Evolutionary conservation across 768 basidiomycete species (phyloP).

Genomic region (Wakefieldia striispora): DNA sequence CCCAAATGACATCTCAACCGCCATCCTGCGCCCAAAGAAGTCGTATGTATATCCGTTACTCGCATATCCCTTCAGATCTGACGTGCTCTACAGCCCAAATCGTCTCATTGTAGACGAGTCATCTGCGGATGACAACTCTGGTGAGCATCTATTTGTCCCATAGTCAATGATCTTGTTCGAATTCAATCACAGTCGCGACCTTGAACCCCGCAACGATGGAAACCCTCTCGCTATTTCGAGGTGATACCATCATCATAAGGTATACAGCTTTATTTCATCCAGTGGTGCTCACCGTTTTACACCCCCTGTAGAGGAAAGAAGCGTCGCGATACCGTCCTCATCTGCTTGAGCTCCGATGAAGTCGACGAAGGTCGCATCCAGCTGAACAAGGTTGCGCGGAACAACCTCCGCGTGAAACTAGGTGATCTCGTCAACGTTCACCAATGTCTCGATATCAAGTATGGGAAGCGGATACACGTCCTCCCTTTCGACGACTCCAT

Average conservation of each 20-base stretch:
- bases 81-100: constrained; percentile 70
- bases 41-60: constrained; percentile 60
- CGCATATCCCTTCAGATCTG: constrained; percentile 10
- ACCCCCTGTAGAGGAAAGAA: constrained; percentile 78
- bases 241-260: constrained; percentile 95
- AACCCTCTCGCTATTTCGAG: constrained; percentile 86
- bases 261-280: constrained; percentile 33
- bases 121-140: constrained; percentile 93
- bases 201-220: constrained; percentile 98
- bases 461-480: constrained; percentile 96
- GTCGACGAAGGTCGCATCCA: constrained; percentile 98
- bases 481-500: constrained; percentile 98
- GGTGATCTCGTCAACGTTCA: constrained; percentile 96
- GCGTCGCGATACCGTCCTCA: constrained; percentile 95
- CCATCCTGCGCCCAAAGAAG: constrained; percentile 96
- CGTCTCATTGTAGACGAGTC: constrained; percentile 97
- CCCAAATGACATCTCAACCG: constrained; percentile 88
- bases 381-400: constrained; percentile 99
- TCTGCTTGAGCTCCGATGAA: constrained; percentile 92
- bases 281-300: constrained; percentile 2
- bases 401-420: constrained; percentile 96
- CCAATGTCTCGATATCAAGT: constrained; percentile 96
- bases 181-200: constrained; percentile 67
- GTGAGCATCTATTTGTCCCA: constrained; percentile 39
- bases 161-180: constrained; percentile 15